A percentile compares a stretch with the other conserved stretches of the same genome.
phyloP scores from a whole-genome alignment of 441 rosid species.

The Daphne laureola region DNA sequence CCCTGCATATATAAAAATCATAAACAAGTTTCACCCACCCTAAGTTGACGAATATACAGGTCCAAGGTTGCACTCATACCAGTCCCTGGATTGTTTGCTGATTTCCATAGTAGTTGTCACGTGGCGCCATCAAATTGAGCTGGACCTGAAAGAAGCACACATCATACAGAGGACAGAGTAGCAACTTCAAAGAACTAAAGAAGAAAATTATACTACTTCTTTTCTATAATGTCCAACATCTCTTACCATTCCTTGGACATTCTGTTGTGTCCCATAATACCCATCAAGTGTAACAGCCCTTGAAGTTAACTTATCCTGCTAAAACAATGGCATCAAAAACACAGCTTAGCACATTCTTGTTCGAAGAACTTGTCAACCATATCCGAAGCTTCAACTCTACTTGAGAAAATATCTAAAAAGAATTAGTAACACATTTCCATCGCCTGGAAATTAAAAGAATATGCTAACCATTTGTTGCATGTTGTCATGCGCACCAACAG shows the following conservation, averaged over 20 bases:
- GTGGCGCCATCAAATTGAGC: slow-evolving; percentile 15
- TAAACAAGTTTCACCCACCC: background rate
- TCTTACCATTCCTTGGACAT: slow-evolving; percentile 14
- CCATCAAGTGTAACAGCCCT: slow-evolving; percentile 12
- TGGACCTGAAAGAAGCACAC: slow-evolving; percentile 11
- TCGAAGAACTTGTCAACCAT: background rate
- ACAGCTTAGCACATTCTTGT: background rate
- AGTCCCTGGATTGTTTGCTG: slow-evolving; percentile 16
- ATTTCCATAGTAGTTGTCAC: slow-evolving; percentile 15
- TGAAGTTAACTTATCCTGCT: slow-evolving; percentile 13
- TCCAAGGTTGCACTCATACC: slow-evolving; percentile 1
- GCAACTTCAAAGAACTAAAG: background rate
- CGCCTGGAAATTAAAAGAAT: background rate
- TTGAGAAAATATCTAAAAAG: background rate
- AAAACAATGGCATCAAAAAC: background rate
- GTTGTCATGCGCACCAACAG: slow-evolving; percentile 9
- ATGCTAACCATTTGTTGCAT: slow-evolving; percentile 12
- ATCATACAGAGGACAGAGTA: background rate
- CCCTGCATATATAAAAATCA: slow-evolving; percentile 6
- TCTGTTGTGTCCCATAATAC: slow-evolving; percentile 10
- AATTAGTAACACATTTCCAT: slow-evolving; percentile 6
- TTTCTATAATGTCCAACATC: too few relatives aligned
- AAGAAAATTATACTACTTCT: background rate
- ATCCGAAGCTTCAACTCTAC: background rate
- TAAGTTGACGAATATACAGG: too few relatives aligned